Percentiles rank a stretch among this genome's conserved stretches.
Conservation (phyloP, 1,284 basidiomycete species). For the Fomitopsis betulina region DNA sequence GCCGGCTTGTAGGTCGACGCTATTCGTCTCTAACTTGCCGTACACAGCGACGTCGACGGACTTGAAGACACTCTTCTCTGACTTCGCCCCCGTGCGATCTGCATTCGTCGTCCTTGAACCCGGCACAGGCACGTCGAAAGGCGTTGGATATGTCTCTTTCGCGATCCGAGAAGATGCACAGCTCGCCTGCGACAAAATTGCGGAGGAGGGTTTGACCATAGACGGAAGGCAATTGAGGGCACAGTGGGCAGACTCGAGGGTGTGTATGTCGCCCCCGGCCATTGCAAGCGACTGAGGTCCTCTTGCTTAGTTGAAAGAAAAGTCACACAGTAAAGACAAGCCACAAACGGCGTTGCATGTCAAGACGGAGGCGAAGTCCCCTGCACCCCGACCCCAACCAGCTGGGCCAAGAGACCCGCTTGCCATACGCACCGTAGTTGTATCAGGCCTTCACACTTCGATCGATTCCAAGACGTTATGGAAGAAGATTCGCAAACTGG, state of each 20-base stretch:
- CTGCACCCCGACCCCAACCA: slow-evolving; percentile 31
- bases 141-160: slow-evolving; percentile 97
- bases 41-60: slow-evolving; percentile 89
- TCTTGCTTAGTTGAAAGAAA: neutral
- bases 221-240: slow-evolving; percentile 71
- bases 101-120: slow-evolving; percentile 91
- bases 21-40: slow-evolving; percentile 83
- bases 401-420: slow-evolving; percentile 56
- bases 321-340: slow-evolving; percentile 25
- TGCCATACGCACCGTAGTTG: slow-evolving; percentile 77
- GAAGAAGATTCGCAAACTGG: slow-evolving; percentile 85
- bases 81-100: slow-evolving; percentile 89
- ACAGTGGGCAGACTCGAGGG: slow-evolving; percentile 79
- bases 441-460: slow-evolving; percentile 69
- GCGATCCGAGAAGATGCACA: slow-evolving; percentile 88
- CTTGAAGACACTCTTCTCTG: slow-evolving; percentile 90
- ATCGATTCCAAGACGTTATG: slow-evolving; percentile 76
- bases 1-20: slow-evolving; percentile 47
- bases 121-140: slow-evolving; percentile 83
- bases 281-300: neutral
- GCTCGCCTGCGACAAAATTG: slow-evolving; percentile 60
- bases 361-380: slow-evolving; percentile 32
- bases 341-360: slow-evolving; percentile 8
- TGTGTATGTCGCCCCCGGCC: slow-evolving; percentile 27
- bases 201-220: slow-evolving; percentile 49